Conservation (phyloP, 2,329 filamentous ascomycete genomes). For the Aspergillus floridensis region DNA sequence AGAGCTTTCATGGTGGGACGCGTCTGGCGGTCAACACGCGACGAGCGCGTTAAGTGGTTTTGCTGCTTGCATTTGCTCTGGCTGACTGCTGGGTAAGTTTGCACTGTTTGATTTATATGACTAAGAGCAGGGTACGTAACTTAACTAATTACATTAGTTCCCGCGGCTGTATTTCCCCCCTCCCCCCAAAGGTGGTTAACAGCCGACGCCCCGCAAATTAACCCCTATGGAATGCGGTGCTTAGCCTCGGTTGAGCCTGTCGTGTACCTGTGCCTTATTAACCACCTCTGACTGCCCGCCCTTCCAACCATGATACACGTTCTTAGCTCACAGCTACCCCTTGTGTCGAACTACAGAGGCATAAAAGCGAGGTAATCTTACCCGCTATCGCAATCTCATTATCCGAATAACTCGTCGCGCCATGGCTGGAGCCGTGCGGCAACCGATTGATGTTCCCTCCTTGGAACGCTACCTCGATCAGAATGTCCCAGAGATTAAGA, state of each 20-base stretch:
- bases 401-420: constrained; percentile 5
- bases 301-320: background rate
- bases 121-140: background rate
- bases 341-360: background rate
- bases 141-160: too few species aligned
- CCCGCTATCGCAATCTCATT: background rate
- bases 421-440: constrained; percentile 85
- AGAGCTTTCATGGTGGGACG: constrained; percentile 12
- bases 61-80: constrained; percentile 1
- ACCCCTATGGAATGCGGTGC: background rate
- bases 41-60: constrained; percentile 17
- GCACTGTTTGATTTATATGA: constrained; percentile 8
- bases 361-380: background rate
- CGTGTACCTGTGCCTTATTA: background rate
- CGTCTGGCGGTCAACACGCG: constrained; percentile 26
- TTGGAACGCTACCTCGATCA: constrained; percentile 74
- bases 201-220: background rate
- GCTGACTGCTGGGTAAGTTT: constrained; percentile 15
- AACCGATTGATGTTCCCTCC: constrained; percentile 79
- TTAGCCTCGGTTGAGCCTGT: background rate
- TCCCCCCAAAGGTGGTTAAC: background rate
- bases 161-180: background rate
- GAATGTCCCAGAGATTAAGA: constrained; percentile 79
- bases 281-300: background rate
- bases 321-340: background rate